phyloP scores from a whole-genome alignment of 2,329 filamentous ascomycete species.

The Sphaceloma murrayae region DNA sequence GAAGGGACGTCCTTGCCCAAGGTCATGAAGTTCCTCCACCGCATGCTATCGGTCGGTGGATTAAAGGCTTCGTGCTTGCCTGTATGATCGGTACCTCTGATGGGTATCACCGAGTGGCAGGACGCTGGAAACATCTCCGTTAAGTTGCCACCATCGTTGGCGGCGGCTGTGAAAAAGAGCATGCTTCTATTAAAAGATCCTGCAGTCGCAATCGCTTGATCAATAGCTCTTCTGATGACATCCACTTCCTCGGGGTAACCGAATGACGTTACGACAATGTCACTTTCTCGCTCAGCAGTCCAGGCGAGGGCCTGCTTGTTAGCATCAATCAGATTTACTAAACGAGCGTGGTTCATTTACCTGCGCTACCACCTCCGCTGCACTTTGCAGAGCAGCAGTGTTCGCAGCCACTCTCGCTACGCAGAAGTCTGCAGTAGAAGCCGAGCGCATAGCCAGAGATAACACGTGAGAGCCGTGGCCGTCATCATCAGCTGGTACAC shows the following conservation, averaged over 20 bases:
- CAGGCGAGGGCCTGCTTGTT: neutral
- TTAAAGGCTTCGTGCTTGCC: neutral
- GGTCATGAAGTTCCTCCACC: neutral
- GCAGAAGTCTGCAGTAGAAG: neutral
- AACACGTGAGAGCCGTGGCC: slow-evolving; percentile 55
- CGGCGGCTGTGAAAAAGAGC: neutral
- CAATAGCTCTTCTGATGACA: neutral
- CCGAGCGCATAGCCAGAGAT: neutral
- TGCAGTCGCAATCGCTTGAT: neutral
- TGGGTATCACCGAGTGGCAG: neutral
- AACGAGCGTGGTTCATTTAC: neutral
- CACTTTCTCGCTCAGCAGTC: neutral
- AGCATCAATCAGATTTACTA: neutral
- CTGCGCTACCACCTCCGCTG: neutral
- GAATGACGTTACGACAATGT: neutral
- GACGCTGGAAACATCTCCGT: neutral
- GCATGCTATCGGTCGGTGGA: neutral
- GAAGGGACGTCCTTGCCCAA: neutral
- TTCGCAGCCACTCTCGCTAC: neutral
- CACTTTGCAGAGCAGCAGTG: neutral
- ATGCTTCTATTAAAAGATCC: neutral
- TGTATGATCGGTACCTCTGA: neutral
- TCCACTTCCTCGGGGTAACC: neutral
- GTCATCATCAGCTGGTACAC: slow-evolving; percentile 38
- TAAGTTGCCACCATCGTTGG: neutral